Evolutionary conservation across 176 grass and related monocot genomes (phyloP).

Genomic region (Rhipidocladum racemiflorum): DNA sequence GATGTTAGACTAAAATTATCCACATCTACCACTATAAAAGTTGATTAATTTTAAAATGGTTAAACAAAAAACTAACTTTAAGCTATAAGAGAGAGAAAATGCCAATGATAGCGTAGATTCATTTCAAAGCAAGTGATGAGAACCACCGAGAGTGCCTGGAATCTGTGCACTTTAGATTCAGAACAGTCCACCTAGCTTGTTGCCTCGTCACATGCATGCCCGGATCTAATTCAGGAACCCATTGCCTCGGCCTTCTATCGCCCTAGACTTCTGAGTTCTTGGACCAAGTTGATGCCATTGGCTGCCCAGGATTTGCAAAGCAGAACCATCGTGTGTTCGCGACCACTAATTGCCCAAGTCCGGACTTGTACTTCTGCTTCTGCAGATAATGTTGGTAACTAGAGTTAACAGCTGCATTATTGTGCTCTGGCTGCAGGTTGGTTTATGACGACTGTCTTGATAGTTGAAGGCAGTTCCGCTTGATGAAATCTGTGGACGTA

Average conservation of each 20-base stretch:
- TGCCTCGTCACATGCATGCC: constrained; percentile 7
- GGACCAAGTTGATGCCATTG: constrained; percentile 18
- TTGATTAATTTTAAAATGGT: no score
- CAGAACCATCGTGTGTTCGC: not conserved
- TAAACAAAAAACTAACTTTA: no score
- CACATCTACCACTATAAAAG: no score
- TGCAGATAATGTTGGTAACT: not conserved
- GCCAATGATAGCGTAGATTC: not conserved
- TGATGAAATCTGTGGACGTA: constrained; percentile 1
- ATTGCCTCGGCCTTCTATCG: not conserved
- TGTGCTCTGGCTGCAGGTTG: not conserved
- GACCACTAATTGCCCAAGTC: not conserved
- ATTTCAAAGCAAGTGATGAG: constrained; percentile 20
- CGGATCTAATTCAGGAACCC: not conserved
- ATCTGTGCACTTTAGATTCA: constrained; percentile 41
- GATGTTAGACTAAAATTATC: no score
- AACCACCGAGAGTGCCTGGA: constrained; percentile 43
- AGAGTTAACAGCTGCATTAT: constrained; percentile 24
- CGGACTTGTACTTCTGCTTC: not conserved
- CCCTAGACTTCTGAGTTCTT: not conserved
- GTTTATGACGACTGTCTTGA: not conserved
- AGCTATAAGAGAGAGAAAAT: not conserved
- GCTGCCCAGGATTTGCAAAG: not conserved
- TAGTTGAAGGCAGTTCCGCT: not conserved
- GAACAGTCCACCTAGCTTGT: constrained; percentile 32